Conservation (phyloP, 108 stramenopile species). For the Cyclostephanos invisitatus region DNA sequence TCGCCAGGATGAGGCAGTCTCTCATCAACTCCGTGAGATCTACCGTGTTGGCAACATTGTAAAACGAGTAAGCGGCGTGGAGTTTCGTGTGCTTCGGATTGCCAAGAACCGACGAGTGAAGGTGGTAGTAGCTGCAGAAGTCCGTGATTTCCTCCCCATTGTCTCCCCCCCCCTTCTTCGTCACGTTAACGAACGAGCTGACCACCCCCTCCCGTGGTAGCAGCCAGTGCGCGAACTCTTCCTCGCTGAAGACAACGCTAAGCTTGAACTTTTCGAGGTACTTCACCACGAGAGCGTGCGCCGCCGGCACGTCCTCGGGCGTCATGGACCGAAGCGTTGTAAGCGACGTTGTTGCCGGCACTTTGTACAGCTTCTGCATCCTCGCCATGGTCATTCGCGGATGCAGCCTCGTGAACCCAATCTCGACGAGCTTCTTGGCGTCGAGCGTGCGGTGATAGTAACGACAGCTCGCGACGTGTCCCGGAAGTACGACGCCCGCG, state of each 20-base stretch:
- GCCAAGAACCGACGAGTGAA: constrained; percentile 89
- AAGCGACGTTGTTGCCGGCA: constrained; percentile 56
- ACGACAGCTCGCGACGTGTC: constrained; percentile 88
- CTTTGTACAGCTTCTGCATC: constrained; percentile 86
- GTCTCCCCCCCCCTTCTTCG: constrained; percentile 53
- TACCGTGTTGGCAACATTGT: constrained; percentile 95
- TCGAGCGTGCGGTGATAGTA: constrained; percentile 96
- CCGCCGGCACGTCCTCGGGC: constrained; percentile 79
- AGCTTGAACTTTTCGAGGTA: constrained; percentile 90
- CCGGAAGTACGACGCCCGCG: constrained; percentile 95
- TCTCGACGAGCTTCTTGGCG: constrained; percentile 93
- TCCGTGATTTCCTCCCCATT: constrained; percentile 63
- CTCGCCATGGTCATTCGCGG: constrained; percentile 95
- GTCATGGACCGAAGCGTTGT: constrained; percentile 74
- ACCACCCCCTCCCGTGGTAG: constrained; percentile 92
- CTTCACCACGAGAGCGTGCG: constrained; percentile 66
- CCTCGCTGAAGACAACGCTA: constrained; percentile 73
- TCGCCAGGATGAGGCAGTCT: constrained; percentile 93
- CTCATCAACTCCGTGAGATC: constrained; percentile 86
- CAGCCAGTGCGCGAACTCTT: constrained; percentile 96
- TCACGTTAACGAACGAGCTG: constrained; percentile 81
- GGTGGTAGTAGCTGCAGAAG: constrained; percentile 93
- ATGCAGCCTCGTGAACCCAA: constrained; percentile 88
- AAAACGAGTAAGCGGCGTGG: constrained; percentile 95
- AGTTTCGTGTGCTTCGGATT: constrained; percentile 82